Conservation (phyloP, 257 asterid species). For the Handroanthus guayacan region DNA sequence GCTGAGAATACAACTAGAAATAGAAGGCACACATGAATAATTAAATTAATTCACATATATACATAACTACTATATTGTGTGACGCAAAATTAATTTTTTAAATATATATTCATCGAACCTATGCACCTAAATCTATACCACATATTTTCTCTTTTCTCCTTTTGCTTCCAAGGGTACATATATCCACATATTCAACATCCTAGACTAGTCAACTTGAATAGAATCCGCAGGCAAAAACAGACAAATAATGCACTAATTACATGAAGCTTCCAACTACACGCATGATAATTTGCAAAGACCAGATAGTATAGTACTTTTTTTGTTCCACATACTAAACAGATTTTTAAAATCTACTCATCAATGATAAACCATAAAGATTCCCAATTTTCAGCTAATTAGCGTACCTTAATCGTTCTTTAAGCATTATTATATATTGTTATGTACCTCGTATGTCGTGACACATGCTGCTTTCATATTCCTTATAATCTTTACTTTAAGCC, state of each 20-base stretch:
- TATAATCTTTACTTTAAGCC: constrained; percentile 24
- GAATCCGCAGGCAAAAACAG: neutral
- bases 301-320: neutral
- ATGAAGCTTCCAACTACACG: neutral
- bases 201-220: neutral
- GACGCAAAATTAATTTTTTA: too few relatives aligned
- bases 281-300: neutral
- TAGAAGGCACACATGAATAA: too few relatives aligned
- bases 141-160: too few relatives aligned
- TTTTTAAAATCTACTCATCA: constrained; percentile 34
- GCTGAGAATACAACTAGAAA: too few relatives aligned
- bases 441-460: constrained; percentile 25
- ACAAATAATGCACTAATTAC: neutral
- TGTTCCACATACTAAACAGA: neutral
- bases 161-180: too few relatives aligned
- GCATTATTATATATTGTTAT: neutral
- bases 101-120: too few relatives aligned
- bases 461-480: constrained; percentile 11
- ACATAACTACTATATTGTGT: too few relatives aligned
- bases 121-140: too few relatives aligned
- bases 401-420: constrained; percentile 25
- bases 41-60: too few relatives aligned
- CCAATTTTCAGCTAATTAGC: constrained; percentile 26
- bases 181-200: neutral
- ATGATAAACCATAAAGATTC: constrained; percentile 41